phyloP scores from a whole-genome alignment of 2,329 filamentous ascomycete species.

The Penicillium oxalicum region DNA sequence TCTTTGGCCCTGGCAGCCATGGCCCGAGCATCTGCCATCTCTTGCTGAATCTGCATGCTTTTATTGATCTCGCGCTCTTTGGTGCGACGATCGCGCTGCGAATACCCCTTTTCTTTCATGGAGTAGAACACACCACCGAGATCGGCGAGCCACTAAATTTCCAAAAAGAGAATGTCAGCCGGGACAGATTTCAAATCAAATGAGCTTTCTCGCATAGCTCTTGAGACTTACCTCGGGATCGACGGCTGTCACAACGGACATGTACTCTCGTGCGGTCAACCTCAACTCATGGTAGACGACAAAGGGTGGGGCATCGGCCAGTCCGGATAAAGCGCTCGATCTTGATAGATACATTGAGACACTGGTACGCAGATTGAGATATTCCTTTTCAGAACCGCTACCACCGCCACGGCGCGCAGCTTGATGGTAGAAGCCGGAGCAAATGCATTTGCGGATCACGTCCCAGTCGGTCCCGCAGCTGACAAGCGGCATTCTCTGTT shows the following conservation, averaged over 20 bases:
- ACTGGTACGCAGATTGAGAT: constrained; percentile 90
- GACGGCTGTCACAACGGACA: constrained; percentile 92
- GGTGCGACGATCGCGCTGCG: constrained; percentile 73
- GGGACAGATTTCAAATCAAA: neutral
- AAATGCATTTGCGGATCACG: constrained; percentile 90
- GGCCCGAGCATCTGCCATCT: constrained; percentile 26
- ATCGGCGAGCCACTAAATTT: constrained; percentile 73
- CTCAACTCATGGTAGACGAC: constrained; percentile 98
- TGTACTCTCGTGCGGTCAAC: constrained; percentile 93
- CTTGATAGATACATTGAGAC: constrained; percentile 93
- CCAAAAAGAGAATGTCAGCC: neutral
- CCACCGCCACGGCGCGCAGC: constrained; percentile 87
- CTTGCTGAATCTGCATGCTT: constrained; percentile 45
- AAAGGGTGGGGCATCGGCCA: constrained; percentile 91
- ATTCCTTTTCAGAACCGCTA: constrained; percentile 67
- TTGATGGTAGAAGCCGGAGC: constrained; percentile 96
- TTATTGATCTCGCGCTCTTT: constrained; percentile 88
- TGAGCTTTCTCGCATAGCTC: neutral
- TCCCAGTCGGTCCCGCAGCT: constrained; percentile 98
- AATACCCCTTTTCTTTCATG: constrained; percentile 96
- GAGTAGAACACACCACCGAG: constrained; percentile 96
- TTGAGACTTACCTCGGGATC: constrained; percentile 63
- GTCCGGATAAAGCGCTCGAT: constrained; percentile 84
- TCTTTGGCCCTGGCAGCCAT: constrained; percentile 36
- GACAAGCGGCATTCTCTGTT: constrained; percentile 80